Conservation (phyloP, 768 basidiomycete species). For the Lactarius hengduanensis region DNA sequence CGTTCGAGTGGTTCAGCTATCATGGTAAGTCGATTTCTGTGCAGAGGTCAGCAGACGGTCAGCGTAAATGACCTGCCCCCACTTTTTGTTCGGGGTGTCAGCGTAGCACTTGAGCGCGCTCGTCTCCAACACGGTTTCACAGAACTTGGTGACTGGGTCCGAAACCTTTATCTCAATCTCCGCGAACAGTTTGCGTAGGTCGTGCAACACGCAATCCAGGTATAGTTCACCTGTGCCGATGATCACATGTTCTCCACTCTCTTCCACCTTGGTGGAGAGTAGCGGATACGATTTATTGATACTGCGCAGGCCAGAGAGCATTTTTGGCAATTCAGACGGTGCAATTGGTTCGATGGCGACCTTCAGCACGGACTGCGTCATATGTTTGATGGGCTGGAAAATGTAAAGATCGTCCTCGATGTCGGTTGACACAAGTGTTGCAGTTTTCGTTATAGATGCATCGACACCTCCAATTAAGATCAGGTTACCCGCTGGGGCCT, state of each 20-base stretch:
- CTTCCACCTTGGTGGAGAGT: conserved; percentile 93
- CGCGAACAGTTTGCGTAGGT: conserved; percentile 85
- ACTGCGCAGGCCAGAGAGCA: conserved; percentile 94
- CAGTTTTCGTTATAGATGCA: conserved; percentile 91
- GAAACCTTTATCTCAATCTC: conserved; percentile 99
- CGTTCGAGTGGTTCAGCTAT: conserved; percentile 97
- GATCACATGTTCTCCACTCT: conserved; percentile 95
- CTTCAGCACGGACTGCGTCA: conserved; percentile 96
- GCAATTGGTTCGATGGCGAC: conserved; percentile 98
- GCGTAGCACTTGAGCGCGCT: conserved; percentile 98
- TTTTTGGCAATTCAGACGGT: conserved; percentile 97
- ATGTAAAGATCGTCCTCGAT: conserved; percentile 88
- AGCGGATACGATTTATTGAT: conserved; percentile 98
- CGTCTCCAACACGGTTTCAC: conserved; percentile 97
- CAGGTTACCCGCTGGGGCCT: conserved; percentile 88
- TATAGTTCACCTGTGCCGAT: conserved; percentile 97
- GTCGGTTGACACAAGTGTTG: conserved; percentile 73
- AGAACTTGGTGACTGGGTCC: conserved; percentile 97
- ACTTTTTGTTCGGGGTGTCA: conserved; percentile 99
- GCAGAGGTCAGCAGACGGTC: conserved; percentile 20
- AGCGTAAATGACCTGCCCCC: conserved; percentile 35
- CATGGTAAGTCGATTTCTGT: conserved; percentile 97
- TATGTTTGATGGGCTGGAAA: conserved; percentile 94
- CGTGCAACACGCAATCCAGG: conserved; percentile 96
- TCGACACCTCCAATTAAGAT: conserved; percentile 93